These are phyloP conservation scores for Radiomyces spectabilis DNA, from an alignment of 192 early-diverging fungal genomes.

Conservation along the genomic window DNA sequence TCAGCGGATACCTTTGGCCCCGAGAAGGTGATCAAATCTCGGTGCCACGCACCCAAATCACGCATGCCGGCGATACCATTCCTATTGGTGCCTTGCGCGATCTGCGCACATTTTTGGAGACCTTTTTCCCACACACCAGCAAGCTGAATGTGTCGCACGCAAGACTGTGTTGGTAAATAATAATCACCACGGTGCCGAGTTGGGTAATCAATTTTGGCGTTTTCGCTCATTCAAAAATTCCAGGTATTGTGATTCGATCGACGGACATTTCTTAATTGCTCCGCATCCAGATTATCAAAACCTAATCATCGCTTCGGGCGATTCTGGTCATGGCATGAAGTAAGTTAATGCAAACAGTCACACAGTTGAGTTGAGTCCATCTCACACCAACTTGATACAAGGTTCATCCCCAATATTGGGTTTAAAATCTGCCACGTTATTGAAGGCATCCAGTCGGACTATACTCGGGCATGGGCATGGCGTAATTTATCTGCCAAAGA, in stretches of 20 bases:
- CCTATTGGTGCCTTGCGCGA: slow-evolving; percentile 27
- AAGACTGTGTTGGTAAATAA: slow-evolving; percentile 38
- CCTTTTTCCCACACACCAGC: slow-evolving; percentile 30
- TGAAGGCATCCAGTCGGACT: slow-evolving; percentile 19
- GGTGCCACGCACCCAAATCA: slow-evolving; percentile 25
- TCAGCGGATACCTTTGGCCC: slow-evolving; percentile 36
- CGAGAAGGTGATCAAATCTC: slow-evolving; percentile 10
- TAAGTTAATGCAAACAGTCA: background rate
- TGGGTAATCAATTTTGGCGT: background rate
- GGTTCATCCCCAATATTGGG: slow-evolving; percentile 45
- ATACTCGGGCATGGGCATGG: slow-evolving; percentile 22
- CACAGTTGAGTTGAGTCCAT: too few relatives aligned
- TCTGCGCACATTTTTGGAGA: slow-evolving; percentile 31
- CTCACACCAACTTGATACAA: too few relatives aligned
- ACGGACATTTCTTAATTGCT: slow-evolving; percentile 43
- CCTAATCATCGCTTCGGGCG: slow-evolving; percentile 47
- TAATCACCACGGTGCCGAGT: background rate
- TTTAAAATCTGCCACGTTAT: slow-evolving; percentile 39
- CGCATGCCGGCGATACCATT: slow-evolving; percentile 20
- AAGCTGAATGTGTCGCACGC: slow-evolving; percentile 24
- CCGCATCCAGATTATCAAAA: slow-evolving; percentile 31
- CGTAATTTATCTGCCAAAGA: background rate
- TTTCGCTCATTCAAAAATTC: background rate
- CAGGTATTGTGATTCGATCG: slow-evolving; percentile 44
- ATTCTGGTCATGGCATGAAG: slow-evolving; percentile 56